phyloP scores from a whole-genome alignment of 2,329 filamentous ascomycete genomes.

The Colletotrichum kahawae region DNA sequence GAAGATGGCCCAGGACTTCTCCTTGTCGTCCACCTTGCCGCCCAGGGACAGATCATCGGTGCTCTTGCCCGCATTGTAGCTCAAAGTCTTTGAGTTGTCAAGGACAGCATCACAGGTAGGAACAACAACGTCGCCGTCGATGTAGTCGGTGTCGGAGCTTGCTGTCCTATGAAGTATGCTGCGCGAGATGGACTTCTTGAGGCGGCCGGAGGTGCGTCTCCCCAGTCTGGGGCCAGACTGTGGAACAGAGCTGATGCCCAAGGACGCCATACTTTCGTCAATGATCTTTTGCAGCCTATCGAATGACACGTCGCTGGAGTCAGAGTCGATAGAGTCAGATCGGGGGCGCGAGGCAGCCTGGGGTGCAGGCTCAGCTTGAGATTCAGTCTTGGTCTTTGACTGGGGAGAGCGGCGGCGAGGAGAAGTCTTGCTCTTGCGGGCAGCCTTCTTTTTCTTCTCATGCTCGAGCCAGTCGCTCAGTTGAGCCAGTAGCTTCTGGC shows the following conservation, averaged over 20 bases:
- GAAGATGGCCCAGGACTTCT: constrained; percentile 81
- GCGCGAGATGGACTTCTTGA: constrained; percentile 43
- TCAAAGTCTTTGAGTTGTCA: constrained; percentile 89
- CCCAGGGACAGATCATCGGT: constrained; percentile 46
- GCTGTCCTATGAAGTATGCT: constrained; percentile 50
- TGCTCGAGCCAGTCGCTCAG: constrained; percentile 84
- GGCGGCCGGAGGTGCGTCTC: constrained; percentile 45
- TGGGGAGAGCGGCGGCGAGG: constrained; percentile 43
- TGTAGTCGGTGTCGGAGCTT: constrained; percentile 85
- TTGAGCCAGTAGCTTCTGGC: constrained; percentile 70
- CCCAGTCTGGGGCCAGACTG: constrained; percentile 45
- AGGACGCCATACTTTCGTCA: constrained; percentile 65
- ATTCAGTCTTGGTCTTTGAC: constrained; percentile 4
- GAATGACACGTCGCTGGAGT: constrained; percentile 74
- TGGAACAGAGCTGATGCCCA: constrained; percentile 54
- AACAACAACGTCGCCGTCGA: constrained; percentile 81
- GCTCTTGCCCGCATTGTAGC: constrained; percentile 63
- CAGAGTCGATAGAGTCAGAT: constrained; percentile 65
- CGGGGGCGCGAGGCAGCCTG: constrained; percentile 31
- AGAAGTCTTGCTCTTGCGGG: constrained; percentile 52
- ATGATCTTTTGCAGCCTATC: constrained; percentile 83
- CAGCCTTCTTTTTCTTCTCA: constrained; percentile 72
- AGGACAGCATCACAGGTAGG: constrained; percentile 84
- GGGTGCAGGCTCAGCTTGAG: constrained; percentile 5
- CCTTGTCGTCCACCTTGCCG: constrained; percentile 62